These are phyloP conservation scores for Ascochyta viciae-villosae DNA, from an alignment of 2,329 filamentous ascomycete genomes.

Conservation along the genomic window DNA sequence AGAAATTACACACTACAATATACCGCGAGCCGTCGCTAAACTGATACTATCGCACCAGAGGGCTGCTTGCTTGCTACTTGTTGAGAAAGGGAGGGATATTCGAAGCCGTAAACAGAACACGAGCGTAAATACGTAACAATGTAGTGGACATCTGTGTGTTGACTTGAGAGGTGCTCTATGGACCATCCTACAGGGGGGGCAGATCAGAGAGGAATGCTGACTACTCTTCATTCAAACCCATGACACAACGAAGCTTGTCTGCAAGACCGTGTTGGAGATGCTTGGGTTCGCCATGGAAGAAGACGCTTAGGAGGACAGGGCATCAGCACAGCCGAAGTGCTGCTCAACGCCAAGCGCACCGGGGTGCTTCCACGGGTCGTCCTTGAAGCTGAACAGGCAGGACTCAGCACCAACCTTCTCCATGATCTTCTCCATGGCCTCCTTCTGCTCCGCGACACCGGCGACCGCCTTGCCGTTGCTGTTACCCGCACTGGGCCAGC, in stretches of 20 bases:
- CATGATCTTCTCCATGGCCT: conserved; percentile 76
- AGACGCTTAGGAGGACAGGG: conserved; percentile 46
- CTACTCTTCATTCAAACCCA: background rate
- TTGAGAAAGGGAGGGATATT: conserved; percentile 9
- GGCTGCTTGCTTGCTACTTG: background rate
- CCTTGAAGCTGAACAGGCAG: conserved; percentile 80
- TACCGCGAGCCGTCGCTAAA: conserved; percentile 12
- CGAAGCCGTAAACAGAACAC: conserved; percentile 4
- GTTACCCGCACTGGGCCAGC: conserved; percentile 78
- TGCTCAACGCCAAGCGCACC: conserved; percentile 78
- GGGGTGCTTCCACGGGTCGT: conserved; percentile 82
- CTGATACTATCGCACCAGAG: background rate
- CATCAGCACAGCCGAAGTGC: conserved; percentile 73
- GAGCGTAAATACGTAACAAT: conserved; percentile 18
- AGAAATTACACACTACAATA: conserved; percentile 20
- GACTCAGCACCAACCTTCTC: conserved; percentile 69
- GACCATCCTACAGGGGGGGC: background rate
- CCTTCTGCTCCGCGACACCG: conserved; percentile 69
- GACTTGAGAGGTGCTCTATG: background rate
- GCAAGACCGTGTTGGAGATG: too few relatives aligned
- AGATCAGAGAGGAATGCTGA: conserved; percentile 1
- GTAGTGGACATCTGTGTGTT: background rate
- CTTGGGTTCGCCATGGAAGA: too few relatives aligned
- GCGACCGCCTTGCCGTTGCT: conserved; percentile 77
- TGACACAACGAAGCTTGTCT: too few relatives aligned